Base-by-base conservation (phyloP, 345 rosid genomes). In the Aquilaria yunnanensis region DNA sequence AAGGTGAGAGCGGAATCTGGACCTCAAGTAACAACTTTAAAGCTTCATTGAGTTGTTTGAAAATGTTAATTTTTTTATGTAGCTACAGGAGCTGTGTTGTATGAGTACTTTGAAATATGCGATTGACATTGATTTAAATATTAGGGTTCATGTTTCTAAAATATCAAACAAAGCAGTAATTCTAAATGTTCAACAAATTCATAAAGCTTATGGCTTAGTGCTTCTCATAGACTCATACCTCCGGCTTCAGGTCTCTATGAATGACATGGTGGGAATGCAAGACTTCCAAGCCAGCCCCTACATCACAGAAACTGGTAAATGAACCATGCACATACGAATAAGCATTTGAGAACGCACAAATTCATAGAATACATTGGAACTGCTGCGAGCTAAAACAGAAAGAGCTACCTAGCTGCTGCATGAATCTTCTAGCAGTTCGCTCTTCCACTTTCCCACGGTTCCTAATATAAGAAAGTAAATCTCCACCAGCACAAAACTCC, bases 221-320 rank as follows among this genome's bases (percentile, higher is more conserved):
- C 23, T 23, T 23, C 23, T 23, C 23, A 23, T 23, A 23, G 23
- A 23, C 33, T 34, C 14, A 33, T 76, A 82, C 90, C 85, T 84
- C 79, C 0, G 85, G 90, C 74, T 86, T 86, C 70, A 89, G 62
- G 67, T 89, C 90, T 61, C 88, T 73, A 60, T 84, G 90, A 47
- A 89, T 67, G 47, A 86, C 68, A 54, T 79, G 78, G 50, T 74
- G 72, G 64, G 81, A 75, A 30, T 81, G 83, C 63, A 86, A 68
- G 57, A 86, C 64, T 63, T 82, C 79, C 76, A 86, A 69, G 67
- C 87, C 90, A 70, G 80, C 83, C 56, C 88, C 92, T 86, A 52
- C 68, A 73, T 30, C 53, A 73, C 5, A 47, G 32, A 50, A 58
- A 62, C 23, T 23, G 23, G 23, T 23, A 23, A 23, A 23, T 23